Evolutionary conservation across 2,329 filamentous ascomycete genomes (phyloP).

Genomic region (Kalaharituber pfeilii): DNA sequence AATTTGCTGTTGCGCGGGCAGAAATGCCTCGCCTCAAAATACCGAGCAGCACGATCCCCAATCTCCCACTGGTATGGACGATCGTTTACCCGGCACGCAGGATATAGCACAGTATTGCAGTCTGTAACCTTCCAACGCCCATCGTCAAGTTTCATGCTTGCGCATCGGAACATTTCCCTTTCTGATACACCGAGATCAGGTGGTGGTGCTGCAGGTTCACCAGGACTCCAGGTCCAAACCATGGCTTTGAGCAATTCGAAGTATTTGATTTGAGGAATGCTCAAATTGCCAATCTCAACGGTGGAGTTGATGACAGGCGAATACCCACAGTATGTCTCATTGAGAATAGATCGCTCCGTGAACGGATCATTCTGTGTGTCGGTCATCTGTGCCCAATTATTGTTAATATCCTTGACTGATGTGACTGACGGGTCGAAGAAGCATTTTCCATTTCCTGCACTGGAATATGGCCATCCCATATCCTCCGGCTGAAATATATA

Average conservation of each 20-base stretch:
- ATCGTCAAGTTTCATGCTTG: constrained; percentile 33
- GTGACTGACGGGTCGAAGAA: neutral
- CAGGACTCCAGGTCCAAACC: constrained; percentile 43
- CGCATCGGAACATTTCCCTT: constrained; percentile 35
- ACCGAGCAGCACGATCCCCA: constrained; percentile 30
- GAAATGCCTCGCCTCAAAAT: constrained; percentile 29
- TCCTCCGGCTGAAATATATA: neutral
- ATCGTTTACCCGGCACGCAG: constrained; percentile 38
- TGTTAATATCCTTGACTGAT: constrained; percentile 6
- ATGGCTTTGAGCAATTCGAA: constrained; percentile 20
- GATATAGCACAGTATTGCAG: constrained; percentile 36
- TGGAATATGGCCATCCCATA: neutral
- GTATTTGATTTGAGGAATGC: neutral
- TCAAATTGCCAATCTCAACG: constrained; percentile 33
- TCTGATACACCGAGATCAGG: constrained; percentile 19
- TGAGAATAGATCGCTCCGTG: constrained; percentile 18
- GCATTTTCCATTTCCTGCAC: neutral
- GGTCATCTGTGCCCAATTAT: constrained; percentile 9
- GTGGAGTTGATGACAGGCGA: constrained; percentile 42
- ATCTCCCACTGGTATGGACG: constrained; percentile 43
- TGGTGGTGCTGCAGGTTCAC: constrained; percentile 36
- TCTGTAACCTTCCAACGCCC: constrained; percentile 43
- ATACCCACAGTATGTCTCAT: constrained; percentile 40
- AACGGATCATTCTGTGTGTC: constrained; percentile 3
- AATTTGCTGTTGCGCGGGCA: constrained; percentile 38